These are phyloP conservation scores for Macrophomina phaseolina DNA, from an alignment of 2,329 filamentous ascomycete species.

Conservation along the genomic window DNA sequence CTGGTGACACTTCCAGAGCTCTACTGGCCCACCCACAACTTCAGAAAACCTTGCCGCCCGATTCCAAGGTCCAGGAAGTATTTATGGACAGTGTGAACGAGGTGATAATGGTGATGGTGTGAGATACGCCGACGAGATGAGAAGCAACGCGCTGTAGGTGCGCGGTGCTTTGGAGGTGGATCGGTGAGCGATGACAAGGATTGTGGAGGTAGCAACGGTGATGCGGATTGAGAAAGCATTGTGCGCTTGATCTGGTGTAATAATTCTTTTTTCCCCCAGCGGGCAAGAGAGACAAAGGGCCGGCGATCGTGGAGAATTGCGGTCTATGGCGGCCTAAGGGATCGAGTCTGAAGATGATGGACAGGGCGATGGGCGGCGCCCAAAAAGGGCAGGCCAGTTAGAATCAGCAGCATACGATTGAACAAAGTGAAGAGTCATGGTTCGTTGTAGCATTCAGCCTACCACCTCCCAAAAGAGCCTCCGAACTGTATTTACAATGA, in stretches of 20 bases:
- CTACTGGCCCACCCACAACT: too few relatives aligned
- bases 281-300: conserved; percentile 3
- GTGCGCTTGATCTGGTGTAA: conserved; percentile 31
- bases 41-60: too few relatives aligned
- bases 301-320: not conserved
- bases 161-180: conserved; percentile 34
- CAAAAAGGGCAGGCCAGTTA: too few relatives aligned
- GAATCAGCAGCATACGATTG: too few relatives aligned
- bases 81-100: too few relatives aligned
- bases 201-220: conserved; percentile 43
- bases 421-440: too few relatives aligned
- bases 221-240: conserved; percentile 44
- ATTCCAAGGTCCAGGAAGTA: too few relatives aligned
- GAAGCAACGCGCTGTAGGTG: too few relatives aligned
- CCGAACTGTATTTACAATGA: not conserved
- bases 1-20: too few relatives aligned
- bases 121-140: too few relatives aligned
- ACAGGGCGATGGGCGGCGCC: not conserved
- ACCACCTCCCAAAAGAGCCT: not conserved
- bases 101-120: conserved; percentile 30
- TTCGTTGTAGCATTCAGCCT: not conserved
- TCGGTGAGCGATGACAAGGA: conserved; percentile 34
- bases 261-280: not conserved
- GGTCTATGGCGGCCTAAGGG: not conserved
- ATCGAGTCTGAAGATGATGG: conserved; percentile 19